These are phyloP conservation scores for Aschersonia sp. DNA, from an alignment of 2,329 filamentous ascomycete species.

Conservation along the genomic window DNA sequence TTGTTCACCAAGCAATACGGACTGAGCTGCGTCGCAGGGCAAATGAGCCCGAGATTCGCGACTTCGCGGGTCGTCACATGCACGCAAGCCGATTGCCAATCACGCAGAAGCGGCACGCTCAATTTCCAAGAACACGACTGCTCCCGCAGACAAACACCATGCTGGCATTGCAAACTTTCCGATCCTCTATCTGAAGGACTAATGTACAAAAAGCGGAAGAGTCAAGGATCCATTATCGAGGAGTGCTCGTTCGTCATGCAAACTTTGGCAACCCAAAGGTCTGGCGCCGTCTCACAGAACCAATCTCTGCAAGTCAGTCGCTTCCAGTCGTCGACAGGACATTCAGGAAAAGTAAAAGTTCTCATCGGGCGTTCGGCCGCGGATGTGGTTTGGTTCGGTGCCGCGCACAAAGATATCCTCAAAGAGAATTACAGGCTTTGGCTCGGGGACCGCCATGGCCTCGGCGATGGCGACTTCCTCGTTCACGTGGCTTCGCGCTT, in stretches of 20 bases:
- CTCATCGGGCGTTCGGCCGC: slow-evolving; percentile 81
- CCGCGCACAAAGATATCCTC: slow-evolving; percentile 94
- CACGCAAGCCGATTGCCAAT: too few species aligned
- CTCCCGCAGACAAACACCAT: slow-evolving; percentile 3
- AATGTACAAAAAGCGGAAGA: slow-evolving; percentile 14
- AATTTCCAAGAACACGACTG: background rate
- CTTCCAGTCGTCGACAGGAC: background rate
- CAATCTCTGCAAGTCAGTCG: background rate
- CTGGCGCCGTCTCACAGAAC: background rate
- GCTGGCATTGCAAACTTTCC: slow-evolving; percentile 9
- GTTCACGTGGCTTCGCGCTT: slow-evolving; percentile 73
- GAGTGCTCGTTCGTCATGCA: background rate
- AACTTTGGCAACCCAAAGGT: background rate
- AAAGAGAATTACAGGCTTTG: slow-evolving; percentile 70
- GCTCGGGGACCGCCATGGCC: slow-evolving; percentile 68
- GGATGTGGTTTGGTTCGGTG: slow-evolving; percentile 74
- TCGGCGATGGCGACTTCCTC: slow-evolving; percentile 83
- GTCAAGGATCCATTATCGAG: slow-evolving; percentile 17
- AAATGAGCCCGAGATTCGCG: too few species aligned
- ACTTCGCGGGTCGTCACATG: too few species aligned
- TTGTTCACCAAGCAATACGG: too few species aligned
- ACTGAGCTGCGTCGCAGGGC: too few species aligned
- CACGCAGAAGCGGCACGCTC: too few species aligned
- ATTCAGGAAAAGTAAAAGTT: slow-evolving; percentile 70
- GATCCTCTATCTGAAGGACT: slow-evolving; percentile 9